Percentiles rank a stretch among this genome's conserved stretches.
Evolutionary conservation across 2,329 filamentous ascomycete genomes (phyloP).

Genomic region (Sphaerulina musiva): DNA sequence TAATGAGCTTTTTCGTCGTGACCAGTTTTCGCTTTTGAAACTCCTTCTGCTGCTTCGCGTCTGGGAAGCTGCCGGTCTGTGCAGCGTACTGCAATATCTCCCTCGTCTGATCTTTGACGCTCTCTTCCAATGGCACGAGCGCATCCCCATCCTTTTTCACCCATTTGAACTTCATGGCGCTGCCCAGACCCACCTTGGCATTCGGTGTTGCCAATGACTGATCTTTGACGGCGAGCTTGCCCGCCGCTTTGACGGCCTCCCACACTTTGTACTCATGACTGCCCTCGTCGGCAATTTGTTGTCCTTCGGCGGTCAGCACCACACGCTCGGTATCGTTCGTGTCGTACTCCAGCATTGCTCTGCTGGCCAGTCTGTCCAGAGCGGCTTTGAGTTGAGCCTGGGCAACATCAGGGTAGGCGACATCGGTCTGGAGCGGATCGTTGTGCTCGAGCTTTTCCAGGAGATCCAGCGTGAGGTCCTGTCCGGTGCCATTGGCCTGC

Average conservation of each 20-base stretch:
- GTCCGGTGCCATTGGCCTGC: constrained; percentile 30
- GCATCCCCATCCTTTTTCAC: constrained; percentile 56
- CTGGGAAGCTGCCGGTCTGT: constrained; percentile 60
- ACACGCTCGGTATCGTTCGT: constrained; percentile 74
- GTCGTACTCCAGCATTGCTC: constrained; percentile 82
- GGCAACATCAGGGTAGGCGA: constrained; percentile 29
- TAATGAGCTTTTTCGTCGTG: constrained; percentile 73
- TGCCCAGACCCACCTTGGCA: constrained; percentile 83
- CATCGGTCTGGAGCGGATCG: constrained; percentile 28
- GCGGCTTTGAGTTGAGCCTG: constrained; percentile 66
- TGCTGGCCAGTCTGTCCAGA: constrained; percentile 74
- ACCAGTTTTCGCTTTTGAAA: constrained; percentile 90
- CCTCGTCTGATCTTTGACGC: constrained; percentile 72
- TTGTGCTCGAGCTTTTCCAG: constrained; percentile 58
- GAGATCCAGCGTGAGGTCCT: constrained; percentile 65
- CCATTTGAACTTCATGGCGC: constrained; percentile 76
- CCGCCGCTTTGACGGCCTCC: constrained; percentile 42
- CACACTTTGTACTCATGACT: constrained; percentile 49
- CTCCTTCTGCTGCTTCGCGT: constrained; percentile 71
- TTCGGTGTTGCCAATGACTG: constrained; percentile 62
- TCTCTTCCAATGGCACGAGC: constrained; percentile 54
- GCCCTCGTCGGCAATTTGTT: constrained; percentile 58
- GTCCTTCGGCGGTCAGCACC: constrained; percentile 68
- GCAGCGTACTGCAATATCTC: constrained; percentile 69
- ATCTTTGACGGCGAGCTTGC: constrained; percentile 43